These are phyloP conservation scores for Fraxinus platypoda DNA, from an alignment of 305 asterid genomes.

Conservation along the genomic window DNA sequence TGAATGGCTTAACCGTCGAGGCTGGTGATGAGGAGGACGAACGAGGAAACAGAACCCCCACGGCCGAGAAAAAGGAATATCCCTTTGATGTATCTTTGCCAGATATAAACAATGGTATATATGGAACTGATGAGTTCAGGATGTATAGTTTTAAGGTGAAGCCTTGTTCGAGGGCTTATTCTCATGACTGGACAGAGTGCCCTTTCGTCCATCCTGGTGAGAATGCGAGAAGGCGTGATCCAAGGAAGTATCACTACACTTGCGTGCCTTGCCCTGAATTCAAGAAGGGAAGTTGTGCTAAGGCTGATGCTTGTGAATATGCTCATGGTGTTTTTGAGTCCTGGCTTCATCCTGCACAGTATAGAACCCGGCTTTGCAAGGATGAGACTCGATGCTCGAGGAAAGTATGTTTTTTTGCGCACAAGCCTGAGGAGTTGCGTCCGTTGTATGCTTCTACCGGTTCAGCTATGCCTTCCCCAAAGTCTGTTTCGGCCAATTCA, in stretches of 20 bases:
- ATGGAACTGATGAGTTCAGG: constrained; percentile 68
- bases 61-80: constrained; percentile 37
- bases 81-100: constrained; percentile 56
- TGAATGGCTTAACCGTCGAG: constrained; percentile 40
- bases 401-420: constrained; percentile 79
- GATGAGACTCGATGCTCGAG: constrained; percentile 66
- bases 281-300: constrained; percentile 60
- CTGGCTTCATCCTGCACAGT: constrained; percentile 77
- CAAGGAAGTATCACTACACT: constrained; percentile 55
- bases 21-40: constrained; percentile 34
- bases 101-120: constrained; percentile 59
- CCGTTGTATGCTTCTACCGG: constrained; percentile 68
- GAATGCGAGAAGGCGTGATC: constrained; percentile 73
- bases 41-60: constrained; percentile 22
- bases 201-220: constrained; percentile 80
- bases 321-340: constrained; percentile 78
- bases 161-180: constrained; percentile 71
- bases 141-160: constrained; percentile 71
- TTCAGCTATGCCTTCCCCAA: constrained; percentile 73
- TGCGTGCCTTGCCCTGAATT: constrained; percentile 81
- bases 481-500: constrained; percentile 29
- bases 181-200: constrained; percentile 84
- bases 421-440: constrained; percentile 60
- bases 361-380: constrained; percentile 65
- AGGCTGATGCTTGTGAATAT: constrained; percentile 57